phyloP scores from a whole-genome alignment of 345 rosid species.

The Eucalyptus erythrocorys region DNA sequence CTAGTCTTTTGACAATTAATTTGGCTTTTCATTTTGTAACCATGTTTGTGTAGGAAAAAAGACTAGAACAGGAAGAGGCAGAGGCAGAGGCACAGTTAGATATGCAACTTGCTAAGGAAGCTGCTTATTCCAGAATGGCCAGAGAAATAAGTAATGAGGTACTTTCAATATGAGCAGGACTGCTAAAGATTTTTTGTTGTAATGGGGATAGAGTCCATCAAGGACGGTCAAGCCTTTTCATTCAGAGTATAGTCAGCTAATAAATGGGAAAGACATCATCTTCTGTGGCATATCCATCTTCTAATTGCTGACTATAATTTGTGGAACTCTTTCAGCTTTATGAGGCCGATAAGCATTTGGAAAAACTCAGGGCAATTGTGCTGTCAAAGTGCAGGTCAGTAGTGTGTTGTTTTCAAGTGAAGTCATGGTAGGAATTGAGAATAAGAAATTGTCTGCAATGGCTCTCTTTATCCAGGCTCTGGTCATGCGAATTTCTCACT shows the following conservation, averaged over 20 bases:
- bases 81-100: conserved; percentile 31
- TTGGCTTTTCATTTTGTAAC: neutral
- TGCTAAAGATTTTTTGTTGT: neutral
- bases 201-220: neutral
- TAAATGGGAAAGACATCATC: neutral
- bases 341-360: conserved; percentile 53
- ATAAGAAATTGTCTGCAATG: neutral
- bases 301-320: neutral
- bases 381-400: conserved; percentile 70
- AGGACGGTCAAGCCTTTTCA: neutral
- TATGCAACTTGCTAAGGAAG: conserved; percentile 55
- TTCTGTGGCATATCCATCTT: neutral
- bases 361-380: conserved; percentile 43
- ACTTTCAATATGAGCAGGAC: neutral
- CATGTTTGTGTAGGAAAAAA: conserved; percentile 36
- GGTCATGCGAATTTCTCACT: neutral
- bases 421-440: neutral
- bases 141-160: conserved; percentile 34
- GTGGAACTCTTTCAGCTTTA: conserved; percentile 31
- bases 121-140: conserved; percentile 56
- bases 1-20: neutral
- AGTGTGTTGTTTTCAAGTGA: neutral
- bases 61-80: conserved; percentile 53
- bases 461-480: neutral
- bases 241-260: neutral